Conservation (phyloP, 768 basidiomycete genomes). For the Boletus bicolor region DNA sequence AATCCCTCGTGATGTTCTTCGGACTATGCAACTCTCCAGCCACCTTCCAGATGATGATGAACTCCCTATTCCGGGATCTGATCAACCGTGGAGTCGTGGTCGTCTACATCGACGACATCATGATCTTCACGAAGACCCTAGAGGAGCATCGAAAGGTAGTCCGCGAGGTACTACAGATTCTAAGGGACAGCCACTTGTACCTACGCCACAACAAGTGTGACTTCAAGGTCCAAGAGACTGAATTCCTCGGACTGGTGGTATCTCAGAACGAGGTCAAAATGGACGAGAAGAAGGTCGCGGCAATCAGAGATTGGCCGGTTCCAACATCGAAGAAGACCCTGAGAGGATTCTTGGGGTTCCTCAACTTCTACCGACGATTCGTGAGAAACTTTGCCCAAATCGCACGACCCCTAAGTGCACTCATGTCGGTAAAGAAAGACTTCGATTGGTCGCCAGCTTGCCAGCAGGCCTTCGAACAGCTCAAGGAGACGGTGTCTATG, state of each 20-base stretch:
- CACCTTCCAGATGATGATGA: constrained; percentile 28
- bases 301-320: too few relatives aligned
- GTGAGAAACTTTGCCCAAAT: neutral
- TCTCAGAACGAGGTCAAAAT: neutral
- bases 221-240: neutral
- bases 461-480: neutral
- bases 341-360: neutral
- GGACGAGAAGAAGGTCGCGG: neutral
- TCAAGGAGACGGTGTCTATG: too few relatives aligned
- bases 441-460: too few relatives aligned
- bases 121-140: constrained; percentile 30
- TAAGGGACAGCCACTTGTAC: neutral
- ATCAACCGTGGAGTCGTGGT: neutral
- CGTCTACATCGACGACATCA: constrained; percentile 37
- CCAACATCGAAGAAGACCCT: neutral
- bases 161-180: neutral
- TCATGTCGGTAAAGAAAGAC: neutral
- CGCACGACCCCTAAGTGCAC: neutral
- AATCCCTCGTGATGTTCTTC: constrained; percentile 7
- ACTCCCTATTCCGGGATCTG: constrained; percentile 18
- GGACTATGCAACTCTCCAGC: constrained; percentile 2
- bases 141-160: constrained; percentile 25
- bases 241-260: neutral
- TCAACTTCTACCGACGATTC: neutral
- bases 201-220: neutral